Conservation (phyloP, 148 eudicot genomes). For the Suaeda aralocaspica region DNA sequence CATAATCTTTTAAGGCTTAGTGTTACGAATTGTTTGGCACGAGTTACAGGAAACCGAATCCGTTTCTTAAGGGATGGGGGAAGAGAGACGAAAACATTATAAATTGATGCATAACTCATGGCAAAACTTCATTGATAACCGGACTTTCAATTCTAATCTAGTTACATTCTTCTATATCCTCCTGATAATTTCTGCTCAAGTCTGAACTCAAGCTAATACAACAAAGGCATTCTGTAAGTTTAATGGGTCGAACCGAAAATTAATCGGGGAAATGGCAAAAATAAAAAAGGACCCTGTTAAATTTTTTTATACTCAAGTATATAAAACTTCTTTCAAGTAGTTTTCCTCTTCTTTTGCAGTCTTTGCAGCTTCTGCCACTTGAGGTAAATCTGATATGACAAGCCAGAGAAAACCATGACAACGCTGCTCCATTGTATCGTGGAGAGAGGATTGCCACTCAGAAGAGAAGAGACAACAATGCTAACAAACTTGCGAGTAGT, state of each 20-base stretch:
- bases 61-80: too few relatives aligned
- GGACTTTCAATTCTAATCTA: slow-evolving; percentile 12
- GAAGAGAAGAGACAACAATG: slow-evolving; percentile 64
- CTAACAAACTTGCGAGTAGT: slow-evolving; percentile 96
- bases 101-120: neutral
- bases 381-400: slow-evolving; percentile 91
- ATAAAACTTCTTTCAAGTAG: slow-evolving; percentile 36
- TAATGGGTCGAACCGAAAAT: neutral
- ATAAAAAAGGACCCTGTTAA: slow-evolving; percentile 8
- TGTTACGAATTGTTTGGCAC: too few relatives aligned
- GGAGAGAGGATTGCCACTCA: slow-evolving; percentile 91
- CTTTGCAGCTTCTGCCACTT: slow-evolving; percentile 83
- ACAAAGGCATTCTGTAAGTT: slow-evolving; percentile 5
- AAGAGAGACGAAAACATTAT: neutral
- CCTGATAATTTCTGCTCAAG: slow-evolving; percentile 13
- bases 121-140: slow-evolving; percentile 19
- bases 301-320: slow-evolving; percentile 6
- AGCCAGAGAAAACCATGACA: slow-evolving; percentile 80
- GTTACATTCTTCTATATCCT: slow-evolving; percentile 26
- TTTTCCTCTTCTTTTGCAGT: slow-evolving; percentile 67
- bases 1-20: too few relatives aligned
- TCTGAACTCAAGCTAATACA: slow-evolving; percentile 16
- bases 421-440: slow-evolving; percentile 87
- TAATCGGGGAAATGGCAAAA: neutral
- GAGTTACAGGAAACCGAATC: too few relatives aligned